These are phyloP conservation scores for Malus hybrid DNA, from an alignment of 331 rosid species.

Conservation along the genomic window DNA sequence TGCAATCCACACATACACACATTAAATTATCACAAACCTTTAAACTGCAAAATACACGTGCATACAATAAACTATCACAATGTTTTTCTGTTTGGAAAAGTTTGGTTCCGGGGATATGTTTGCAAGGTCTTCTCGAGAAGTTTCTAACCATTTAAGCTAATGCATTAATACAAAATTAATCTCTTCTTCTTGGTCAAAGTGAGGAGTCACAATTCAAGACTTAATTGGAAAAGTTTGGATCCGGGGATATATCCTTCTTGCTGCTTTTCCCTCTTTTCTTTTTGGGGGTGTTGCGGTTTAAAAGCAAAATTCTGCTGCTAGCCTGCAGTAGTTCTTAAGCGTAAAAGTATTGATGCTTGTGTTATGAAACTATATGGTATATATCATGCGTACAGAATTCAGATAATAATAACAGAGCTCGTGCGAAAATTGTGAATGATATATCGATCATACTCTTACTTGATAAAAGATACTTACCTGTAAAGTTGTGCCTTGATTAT, in stretches of 20 bases:
- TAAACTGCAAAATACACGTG: too few species aligned
- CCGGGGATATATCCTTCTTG: background rate
- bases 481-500: conserved; percentile 94
- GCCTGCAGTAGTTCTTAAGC: background rate
- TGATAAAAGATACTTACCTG: conserved; percentile 39
- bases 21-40: too few species aligned
- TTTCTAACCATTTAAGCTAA: too few species aligned
- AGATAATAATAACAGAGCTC: background rate
- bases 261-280: background rate
- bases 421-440: background rate
- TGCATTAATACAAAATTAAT: too few species aligned
- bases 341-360: background rate
- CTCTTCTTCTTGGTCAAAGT: background rate
- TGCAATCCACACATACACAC: too few species aligned
- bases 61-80: too few species aligned
- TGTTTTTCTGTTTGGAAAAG: too few species aligned
- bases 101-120: too few species aligned
- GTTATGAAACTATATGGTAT: background rate
- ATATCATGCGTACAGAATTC: background rate
- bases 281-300: background rate
- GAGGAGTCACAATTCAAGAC: background rate
- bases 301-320: background rate
- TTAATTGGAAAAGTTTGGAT: background rate
- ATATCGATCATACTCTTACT: background rate
- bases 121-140: too few species aligned